Conservation (phyloP, 2,329 filamentous ascomycete genomes). For the Thelonectria discophora region DNA sequence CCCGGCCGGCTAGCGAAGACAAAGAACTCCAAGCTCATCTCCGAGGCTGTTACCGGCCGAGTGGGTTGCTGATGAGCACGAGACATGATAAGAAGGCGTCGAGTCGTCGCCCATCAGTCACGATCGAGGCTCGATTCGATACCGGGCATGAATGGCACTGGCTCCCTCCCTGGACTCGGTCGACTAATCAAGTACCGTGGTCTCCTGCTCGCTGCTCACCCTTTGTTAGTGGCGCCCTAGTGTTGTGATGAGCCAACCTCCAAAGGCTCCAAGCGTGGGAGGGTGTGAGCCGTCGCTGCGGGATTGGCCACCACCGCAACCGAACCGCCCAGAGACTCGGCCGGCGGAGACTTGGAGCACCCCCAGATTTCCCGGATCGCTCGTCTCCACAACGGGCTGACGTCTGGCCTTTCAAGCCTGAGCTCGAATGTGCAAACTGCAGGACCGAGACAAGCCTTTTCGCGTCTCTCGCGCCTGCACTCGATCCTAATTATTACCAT, state of each 20-base stretch:
- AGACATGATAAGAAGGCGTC: background rate
- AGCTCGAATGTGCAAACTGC: conserved; percentile 20
- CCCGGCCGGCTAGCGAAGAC: conserved; percentile 9
- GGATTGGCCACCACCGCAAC: conserved; percentile 20
- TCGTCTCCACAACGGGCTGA: conserved; percentile 40
- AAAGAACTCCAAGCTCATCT: background rate
- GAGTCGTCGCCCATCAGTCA: background rate
- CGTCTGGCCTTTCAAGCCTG: conserved; percentile 22
- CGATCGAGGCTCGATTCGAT: background rate
- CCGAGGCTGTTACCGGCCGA: background rate
- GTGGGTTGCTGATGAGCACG: background rate
- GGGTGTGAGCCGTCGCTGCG: conserved; percentile 19
- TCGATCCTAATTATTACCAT: conserved; percentile 29
- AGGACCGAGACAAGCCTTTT: conserved; percentile 25
- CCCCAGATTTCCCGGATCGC: conserved; percentile 34
- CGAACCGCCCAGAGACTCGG: conserved; percentile 27
- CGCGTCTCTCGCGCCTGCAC: conserved; percentile 32
- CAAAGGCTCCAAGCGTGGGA: conserved; percentile 5
- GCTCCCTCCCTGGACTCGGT: background rate
- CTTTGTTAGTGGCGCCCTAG: conserved; percentile 14
- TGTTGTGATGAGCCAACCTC: conserved; percentile 13
- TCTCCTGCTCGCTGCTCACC: background rate
- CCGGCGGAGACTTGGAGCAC: conserved; percentile 28
- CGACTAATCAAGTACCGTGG: conserved; percentile 5
- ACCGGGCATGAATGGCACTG: background rate